Base-by-base conservation (phyloP, 2,329 filamentous ascomycete species). In the Diaporthe citriasiana region DNA sequence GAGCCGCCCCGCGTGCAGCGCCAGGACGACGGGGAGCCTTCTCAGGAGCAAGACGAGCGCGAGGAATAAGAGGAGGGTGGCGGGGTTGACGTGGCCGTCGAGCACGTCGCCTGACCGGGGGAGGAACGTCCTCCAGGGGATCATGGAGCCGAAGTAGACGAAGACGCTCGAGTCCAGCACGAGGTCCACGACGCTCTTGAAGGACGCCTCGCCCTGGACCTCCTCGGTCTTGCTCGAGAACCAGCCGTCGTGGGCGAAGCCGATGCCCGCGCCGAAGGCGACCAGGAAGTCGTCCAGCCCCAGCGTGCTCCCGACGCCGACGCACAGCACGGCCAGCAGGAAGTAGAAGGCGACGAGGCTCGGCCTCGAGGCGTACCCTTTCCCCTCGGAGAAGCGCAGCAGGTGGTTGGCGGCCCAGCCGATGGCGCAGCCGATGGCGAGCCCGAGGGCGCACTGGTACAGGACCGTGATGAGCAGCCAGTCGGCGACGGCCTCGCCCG, bases 381-480 rank as follows among this genome's bases (percentile, higher is more conserved):
- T 65, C 15, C 40, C 60, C 70, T 76, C 72, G 25, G 75, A 71
- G 63, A 47, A 63, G 33, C 73, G 71, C 38, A 76, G 76, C 51
- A 74, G 35, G 30, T 92, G 89, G 78, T 93, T 92, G 0, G 92
- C 91, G 53, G 93, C 78, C 89, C 90, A 94, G 0, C 93, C 93
- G 2, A 93, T 88, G 0, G 85, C 81, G 15, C 86, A 87, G 0
- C 92, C 92, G 77, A 93, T 93, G 0, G 87, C 82, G 4, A 93
- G 82, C 76, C 91, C 92, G 71, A 94, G 79, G 5, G 93, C 60
- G 71, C 94, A 93, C 0, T 87, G 89, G 80, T 94, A 94, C 0
- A 85, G 87, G 88, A 90, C 91, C 0, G 91, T 93, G 79, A 93
- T 91, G 57, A 89, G 89, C 78, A 93, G 90, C 92, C 92, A 94